Conservation (phyloP, 2,329 filamentous ascomycete species). For the Microcyclospora pomicola region DNA sequence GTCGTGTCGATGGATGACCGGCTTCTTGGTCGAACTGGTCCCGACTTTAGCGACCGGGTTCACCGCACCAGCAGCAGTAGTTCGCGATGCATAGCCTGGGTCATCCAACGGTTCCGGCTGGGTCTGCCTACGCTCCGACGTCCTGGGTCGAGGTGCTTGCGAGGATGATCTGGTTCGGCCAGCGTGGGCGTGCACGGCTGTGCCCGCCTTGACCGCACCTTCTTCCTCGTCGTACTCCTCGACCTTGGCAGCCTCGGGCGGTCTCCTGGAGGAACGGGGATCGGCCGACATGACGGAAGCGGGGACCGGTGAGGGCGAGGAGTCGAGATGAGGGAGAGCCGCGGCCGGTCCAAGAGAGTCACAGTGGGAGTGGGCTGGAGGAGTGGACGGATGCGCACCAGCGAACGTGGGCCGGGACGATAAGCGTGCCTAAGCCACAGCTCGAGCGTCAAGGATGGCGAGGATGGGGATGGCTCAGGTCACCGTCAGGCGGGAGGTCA, state of each 20-base stretch:
- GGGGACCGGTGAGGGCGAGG: background rate
- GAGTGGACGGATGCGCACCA: background rate
- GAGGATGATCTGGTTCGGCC: conserved; percentile 13
- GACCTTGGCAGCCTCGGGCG: conserved; percentile 14
- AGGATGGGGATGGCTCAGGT: too few species aligned
- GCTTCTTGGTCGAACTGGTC: conserved; percentile 9
- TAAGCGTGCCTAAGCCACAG: too few species aligned
- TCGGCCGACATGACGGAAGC: background rate
- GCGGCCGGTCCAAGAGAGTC: background rate
- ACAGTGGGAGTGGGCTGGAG: background rate
- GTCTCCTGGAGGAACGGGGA: conserved; percentile 2
- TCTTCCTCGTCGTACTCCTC: conserved; percentile 32
- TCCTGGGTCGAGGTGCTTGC: conserved; percentile 16
- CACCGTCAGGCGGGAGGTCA: too few species aligned
- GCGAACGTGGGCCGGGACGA: too few species aligned
- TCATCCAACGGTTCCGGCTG: conserved; percentile 41
- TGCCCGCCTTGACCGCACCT: conserved; percentile 30
- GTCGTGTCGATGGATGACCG: conserved; percentile 15
- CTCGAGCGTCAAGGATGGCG: too few species aligned
- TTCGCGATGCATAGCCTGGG: conserved; percentile 45
- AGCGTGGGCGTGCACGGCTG: conserved; percentile 26
- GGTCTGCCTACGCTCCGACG: conserved; percentile 1
- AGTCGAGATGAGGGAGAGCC: background rate
- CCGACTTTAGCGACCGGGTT: conserved; percentile 4
- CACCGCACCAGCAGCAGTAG: conserved; percentile 6